Evolutionary conservation across 2,329 filamentous ascomycete species (phyloP), one percentile per base, ranked within the genome.

Genomic region (Botrytis galanthina): DNA sequence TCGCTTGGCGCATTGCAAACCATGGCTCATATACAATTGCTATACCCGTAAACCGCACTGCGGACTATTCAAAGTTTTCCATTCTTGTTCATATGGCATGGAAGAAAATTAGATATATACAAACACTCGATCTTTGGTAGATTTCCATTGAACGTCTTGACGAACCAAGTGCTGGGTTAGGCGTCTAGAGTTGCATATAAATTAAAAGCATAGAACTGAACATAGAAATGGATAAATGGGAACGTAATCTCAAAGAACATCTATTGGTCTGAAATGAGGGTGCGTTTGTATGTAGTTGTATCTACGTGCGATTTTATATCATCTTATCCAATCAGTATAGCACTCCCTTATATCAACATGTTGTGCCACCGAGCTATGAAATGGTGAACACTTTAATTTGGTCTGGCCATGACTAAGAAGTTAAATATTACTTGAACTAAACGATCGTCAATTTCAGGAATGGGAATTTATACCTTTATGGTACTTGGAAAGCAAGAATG

Each of bases 131-230:
- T 68, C 66, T 68, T 68, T 68, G 66, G 66, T 68, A 68, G 66
- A 68, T 42, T 57, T 68, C 66, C 66, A 68, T 68, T 68, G 66
- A 68, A 68, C 66, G 66, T 68, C 66, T 68, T 68, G 48, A 68
- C 66, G 66, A 68, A 68, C 66, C 66, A 68, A 68, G 66, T 68
- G 66, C 66, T 68, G 66, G 66, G 66, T 68, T 68, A 68, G 66
- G 48, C 66, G 66, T 68, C 48, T 57, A 68, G 66, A 68, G 66
- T 68, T 68, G 66, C 66, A 68, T 42, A 68, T 68, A 68, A 51
- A 68, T 39, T 42, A 42, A 42, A 42, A 54, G 26, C 35, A 57
- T 68, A 57, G 66, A 68, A 57, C 62, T 35, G 66, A 57, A 42
- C 35, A 57, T 68, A 68, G 35, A 57, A 57, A 68, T 68, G 48